phyloP scores from a whole-genome alignment of 306 rosid species.

The Rosa multiflora region DNA sequence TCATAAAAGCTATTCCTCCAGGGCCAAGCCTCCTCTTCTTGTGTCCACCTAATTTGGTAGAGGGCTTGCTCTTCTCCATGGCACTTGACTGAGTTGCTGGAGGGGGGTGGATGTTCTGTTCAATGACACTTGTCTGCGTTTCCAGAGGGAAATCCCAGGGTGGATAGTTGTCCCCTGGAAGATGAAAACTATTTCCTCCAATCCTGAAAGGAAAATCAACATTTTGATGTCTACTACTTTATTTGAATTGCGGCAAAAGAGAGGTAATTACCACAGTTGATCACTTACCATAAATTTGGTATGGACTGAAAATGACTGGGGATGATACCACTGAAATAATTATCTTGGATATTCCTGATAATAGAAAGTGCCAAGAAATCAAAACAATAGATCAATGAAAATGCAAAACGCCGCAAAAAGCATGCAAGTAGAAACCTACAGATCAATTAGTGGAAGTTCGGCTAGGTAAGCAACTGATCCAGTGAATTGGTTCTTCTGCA shows the following conservation, averaged over 20 bases:
- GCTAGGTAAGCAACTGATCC: slow-evolving; percentile 88
- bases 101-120: slow-evolving; percentile 50
- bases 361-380: slow-evolving; percentile 29
- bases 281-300: slow-evolving; percentile 78
- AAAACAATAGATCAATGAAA: slow-evolving; percentile 14
- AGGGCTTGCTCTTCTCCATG: slow-evolving; percentile 61
- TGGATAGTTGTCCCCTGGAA: slow-evolving; percentile 50
- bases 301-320: slow-evolving; percentile 70
- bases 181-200: slow-evolving; percentile 72
- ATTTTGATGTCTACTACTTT: slow-evolving; percentile 6
- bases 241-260: slow-evolving; percentile 22
- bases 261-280: slow-evolving; percentile 5
- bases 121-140: slow-evolving; percentile 27
- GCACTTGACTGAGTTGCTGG: slow-evolving; percentile 77
- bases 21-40: slow-evolving; percentile 59
- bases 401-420: slow-evolving; percentile 1
- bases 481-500: slow-evolving; percentile 74
- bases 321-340: slow-evolving; percentile 82
- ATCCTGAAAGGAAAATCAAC: slow-evolving; percentile 49
- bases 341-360: slow-evolving; percentile 75
- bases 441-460: slow-evolving; percentile 72
- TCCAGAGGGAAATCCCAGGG: slow-evolving; percentile 81
- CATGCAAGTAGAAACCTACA: slow-evolving; percentile 44
- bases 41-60: slow-evolving; percentile 31
- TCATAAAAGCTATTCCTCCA: slow-evolving; percentile 70